Conservation (phyloP, 1,284 basidiomycete species). For the Tilletia indica region DNA sequence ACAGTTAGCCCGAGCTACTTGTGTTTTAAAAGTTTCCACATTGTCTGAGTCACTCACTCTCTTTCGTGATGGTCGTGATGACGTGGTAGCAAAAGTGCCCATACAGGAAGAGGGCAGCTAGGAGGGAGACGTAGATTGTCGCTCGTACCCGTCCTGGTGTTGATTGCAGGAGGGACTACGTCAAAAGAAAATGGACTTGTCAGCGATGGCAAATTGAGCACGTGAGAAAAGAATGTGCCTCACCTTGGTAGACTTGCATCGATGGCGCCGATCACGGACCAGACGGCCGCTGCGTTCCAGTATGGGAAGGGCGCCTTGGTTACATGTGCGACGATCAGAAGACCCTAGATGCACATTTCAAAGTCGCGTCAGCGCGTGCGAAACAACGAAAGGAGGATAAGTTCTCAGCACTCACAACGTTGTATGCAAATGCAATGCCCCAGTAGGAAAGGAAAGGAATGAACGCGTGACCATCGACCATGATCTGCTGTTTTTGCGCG, state of each 20-base stretch:
- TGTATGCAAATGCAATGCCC: constrained; percentile 74
- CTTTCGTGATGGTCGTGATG: constrained; percentile 47
- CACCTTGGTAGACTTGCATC: constrained; percentile 62
- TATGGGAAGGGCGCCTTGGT: constrained; percentile 79
- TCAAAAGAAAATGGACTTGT: constrained; percentile 44
- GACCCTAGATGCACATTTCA: constrained; percentile 58
- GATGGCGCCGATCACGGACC: constrained; percentile 72
- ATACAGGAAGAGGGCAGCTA: constrained; percentile 70
- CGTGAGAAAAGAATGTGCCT: constrained; percentile 4
- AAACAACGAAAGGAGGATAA: no score
- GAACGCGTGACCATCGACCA: constrained; percentile 60
- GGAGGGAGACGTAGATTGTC: constrained; percentile 71
- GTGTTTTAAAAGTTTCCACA: no score
- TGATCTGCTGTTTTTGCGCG: constrained; percentile 53
- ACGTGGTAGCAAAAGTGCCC: constrained; percentile 64
- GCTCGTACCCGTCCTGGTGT: constrained; percentile 64
- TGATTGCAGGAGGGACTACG: constrained; percentile 68
- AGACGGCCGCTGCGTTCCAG: constrained; percentile 83
- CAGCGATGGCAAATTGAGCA: background rate
- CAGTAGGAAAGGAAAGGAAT: constrained; percentile 85
- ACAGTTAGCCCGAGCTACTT: no score
- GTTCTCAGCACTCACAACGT: constrained; percentile 59
- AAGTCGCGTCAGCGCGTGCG: no score
- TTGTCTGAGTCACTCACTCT: constrained; percentile 20
- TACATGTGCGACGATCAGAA: constrained; percentile 90